Percentiles rank a stretch among this genome's conserved stretches.
These are phyloP conservation scores for Lophiostoma macrostomum DNA, from an alignment of 495 filamentous ascomycete species.

Conservation along the genomic window DNA sequence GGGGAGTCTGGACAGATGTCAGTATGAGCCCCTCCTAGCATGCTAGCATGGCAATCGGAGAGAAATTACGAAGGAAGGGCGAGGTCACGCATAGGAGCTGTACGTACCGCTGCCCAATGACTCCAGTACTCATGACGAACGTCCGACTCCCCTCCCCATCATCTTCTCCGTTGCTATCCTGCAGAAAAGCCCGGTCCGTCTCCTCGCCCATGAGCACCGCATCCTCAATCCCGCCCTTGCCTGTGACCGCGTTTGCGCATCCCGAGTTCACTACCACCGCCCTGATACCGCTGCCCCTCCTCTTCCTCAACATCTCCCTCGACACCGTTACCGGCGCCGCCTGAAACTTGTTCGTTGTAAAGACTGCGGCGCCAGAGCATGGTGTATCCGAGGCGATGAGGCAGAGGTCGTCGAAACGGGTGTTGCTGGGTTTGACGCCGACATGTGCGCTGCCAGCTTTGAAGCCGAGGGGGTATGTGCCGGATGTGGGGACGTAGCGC, in stretches of 20 bases:
- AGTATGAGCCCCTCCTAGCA: neutral
- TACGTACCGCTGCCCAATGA: constrained; percentile 84
- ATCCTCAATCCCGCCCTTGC: constrained; percentile 86
- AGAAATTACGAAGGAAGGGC: neutral
- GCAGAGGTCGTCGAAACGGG: constrained; percentile 81
- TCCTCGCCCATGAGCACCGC: constrained; percentile 75
- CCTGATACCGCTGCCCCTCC: constrained; percentile 66
- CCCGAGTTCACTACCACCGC: constrained; percentile 92
- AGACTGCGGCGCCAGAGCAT: constrained; percentile 89
- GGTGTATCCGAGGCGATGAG: constrained; percentile 83
- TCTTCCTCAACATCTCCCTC: constrained; percentile 62
- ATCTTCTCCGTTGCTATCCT: constrained; percentile 38
- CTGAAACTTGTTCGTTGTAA: constrained; percentile 98
- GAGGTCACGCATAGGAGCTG: neutral
- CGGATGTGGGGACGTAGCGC: constrained; percentile 82
- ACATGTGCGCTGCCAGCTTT: constrained; percentile 81
- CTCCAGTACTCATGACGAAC: constrained; percentile 95
- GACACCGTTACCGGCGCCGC: constrained; percentile 90
- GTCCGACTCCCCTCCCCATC: constrained; percentile 64
- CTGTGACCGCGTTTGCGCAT: constrained; percentile 96
- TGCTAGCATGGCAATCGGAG: neutral
- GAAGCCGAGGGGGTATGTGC: constrained; percentile 89
- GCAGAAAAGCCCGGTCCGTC: constrained; percentile 63
- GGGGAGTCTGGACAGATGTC: constrained; percentile 58
- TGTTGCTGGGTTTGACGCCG: constrained; percentile 91